Conservation (phyloP, 2,329 filamentous ascomycete genomes). For the Cercospora zeae-maydis region DNA sequence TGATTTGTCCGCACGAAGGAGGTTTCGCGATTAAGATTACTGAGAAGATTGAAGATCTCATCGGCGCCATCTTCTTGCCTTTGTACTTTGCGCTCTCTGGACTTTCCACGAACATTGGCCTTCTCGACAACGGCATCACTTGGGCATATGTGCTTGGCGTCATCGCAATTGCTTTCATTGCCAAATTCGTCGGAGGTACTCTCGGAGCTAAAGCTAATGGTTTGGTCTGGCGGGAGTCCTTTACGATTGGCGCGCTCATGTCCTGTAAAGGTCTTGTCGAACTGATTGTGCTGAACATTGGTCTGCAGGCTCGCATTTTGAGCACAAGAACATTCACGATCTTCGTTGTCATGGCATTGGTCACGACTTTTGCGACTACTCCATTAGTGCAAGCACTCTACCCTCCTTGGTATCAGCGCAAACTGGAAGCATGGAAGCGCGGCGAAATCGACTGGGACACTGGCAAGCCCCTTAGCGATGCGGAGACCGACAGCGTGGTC, state of each 20-base stretch:
- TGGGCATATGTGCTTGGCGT: conserved; percentile 90
- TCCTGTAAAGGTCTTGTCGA: conserved; percentile 95
- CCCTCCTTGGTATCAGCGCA: conserved; percentile 71
- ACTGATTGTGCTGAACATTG: conserved; percentile 55
- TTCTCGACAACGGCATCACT: conserved; percentile 74
- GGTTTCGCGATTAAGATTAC: conserved; percentile 88
- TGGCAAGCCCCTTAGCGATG: conserved; percentile 46
- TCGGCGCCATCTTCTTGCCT: conserved; percentile 77
- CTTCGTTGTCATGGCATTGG: conserved; percentile 87
- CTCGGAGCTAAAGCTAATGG: conserved; percentile 72
- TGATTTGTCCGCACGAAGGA: conserved; percentile 86
- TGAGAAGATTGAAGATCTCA: conserved; percentile 90
- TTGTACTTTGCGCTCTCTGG: conserved; percentile 93
- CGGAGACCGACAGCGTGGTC: conserved; percentile 33
- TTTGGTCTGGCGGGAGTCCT: conserved; percentile 83
- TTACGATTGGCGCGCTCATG: conserved; percentile 87
- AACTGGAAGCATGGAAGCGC: conserved; percentile 69
- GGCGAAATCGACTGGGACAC: conserved; percentile 90
- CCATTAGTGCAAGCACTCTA: conserved; percentile 72
- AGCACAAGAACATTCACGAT: conserved; percentile 83
- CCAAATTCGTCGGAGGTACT: conserved; percentile 80
- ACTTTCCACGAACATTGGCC: conserved; percentile 78
- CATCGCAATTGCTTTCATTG: conserved; percentile 74
- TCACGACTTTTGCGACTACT: conserved; percentile 81
- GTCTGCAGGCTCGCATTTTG: conserved; percentile 49